phyloP scores from a whole-genome alignment of 495 filamentous ascomycete genomes.

The Elasticomyces elasticus region DNA sequence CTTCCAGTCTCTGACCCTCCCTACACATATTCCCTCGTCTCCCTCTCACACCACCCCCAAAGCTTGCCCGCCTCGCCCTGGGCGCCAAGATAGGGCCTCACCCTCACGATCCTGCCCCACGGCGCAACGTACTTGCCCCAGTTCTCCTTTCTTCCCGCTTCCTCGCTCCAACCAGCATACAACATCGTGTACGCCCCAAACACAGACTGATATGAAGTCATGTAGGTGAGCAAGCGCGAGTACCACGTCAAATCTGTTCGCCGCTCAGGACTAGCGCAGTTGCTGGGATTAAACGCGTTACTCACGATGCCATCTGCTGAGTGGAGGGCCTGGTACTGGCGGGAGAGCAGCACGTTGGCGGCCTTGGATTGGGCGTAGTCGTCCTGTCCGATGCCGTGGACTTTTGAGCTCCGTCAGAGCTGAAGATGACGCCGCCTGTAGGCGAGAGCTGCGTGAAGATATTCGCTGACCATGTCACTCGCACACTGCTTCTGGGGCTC shows the following conservation, averaged over 20 bases:
- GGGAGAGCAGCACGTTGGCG: slow-evolving; percentile 34
- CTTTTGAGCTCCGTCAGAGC: slow-evolving; percentile 6
- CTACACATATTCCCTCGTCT: slow-evolving; percentile 13
- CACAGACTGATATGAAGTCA: slow-evolving; percentile 14
- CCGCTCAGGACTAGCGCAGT: slow-evolving; percentile 13
- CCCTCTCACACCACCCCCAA: slow-evolving; percentile 27
- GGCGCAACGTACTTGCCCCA: slow-evolving; percentile 27
- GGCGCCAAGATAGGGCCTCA: slow-evolving; percentile 19
- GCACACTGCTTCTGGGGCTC: slow-evolving; percentile 23
- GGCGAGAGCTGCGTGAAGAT: slow-evolving; percentile 13
- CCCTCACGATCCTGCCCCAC: slow-evolving; percentile 25
- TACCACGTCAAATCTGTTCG: neutral
- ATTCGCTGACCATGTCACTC: slow-evolving; percentile 35
- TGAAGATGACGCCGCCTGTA: slow-evolving; percentile 8
- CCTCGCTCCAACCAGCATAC: slow-evolving; percentile 25
- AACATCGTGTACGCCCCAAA: slow-evolving; percentile 30
- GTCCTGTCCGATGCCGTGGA: neutral
- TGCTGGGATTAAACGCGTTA: slow-evolving; percentile 24
- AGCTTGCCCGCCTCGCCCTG: slow-evolving; percentile 27
- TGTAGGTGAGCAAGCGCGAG: slow-evolving; percentile 10
- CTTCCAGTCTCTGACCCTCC: no score
- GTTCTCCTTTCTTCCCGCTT: slow-evolving; percentile 12
- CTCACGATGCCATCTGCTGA: slow-evolving; percentile 6
- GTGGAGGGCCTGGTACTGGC: slow-evolving; percentile 5
- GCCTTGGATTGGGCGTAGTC: slow-evolving; percentile 38